These are phyloP conservation scores for Pyrenophora seminiperda DNA, from an alignment of 2,329 filamentous ascomycete genomes.

Conservation along the genomic window DNA sequence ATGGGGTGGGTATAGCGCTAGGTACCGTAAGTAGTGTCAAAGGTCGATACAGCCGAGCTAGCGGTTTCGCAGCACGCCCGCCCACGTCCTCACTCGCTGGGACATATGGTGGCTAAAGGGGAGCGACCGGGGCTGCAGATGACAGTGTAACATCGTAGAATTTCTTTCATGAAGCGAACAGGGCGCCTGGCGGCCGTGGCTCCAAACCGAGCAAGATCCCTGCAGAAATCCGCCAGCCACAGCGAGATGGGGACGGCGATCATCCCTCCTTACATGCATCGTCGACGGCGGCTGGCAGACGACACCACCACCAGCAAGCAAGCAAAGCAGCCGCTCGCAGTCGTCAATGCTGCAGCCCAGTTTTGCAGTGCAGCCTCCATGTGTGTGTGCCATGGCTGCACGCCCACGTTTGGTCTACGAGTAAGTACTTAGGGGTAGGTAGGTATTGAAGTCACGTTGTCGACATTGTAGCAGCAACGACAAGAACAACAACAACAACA, in stretches of 20 bases:
- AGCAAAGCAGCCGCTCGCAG: conserved; percentile 13
- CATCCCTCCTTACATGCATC: conserved; percentile 29
- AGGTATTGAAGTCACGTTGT: too few relatives aligned
- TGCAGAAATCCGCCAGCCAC: conserved; percentile 39
- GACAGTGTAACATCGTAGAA: conserved; percentile 45
- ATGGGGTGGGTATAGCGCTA: conserved; percentile 37
- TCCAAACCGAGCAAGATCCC: conserved; percentile 13
- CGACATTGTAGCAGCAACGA: too few relatives aligned
- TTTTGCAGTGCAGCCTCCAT: conserved; percentile 11
- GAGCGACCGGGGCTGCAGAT: conserved; percentile 26
- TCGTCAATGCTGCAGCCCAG: conserved; percentile 14
- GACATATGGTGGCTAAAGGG: conserved; percentile 33
- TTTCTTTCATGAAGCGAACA: conserved; percentile 32
- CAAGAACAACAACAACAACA: too few relatives aligned
- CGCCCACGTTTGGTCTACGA: conserved; percentile 6
- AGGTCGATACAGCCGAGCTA: conserved; percentile 23
- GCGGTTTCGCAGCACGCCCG: conserved; percentile 16
- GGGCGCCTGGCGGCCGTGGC: conserved; percentile 26
- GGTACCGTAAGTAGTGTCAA: too few relatives aligned
- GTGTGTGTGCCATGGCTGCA: neutral
- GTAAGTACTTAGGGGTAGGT: too few relatives aligned
- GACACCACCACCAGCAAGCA: conserved; percentile 20
- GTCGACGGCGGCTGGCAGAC: conserved; percentile 23
- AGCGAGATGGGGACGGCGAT: conserved; percentile 36
- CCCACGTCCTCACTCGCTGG: conserved; percentile 16